These are phyloP conservation scores for Silene noctiflora DNA, from an alignment of 179 eudicot genomes.

Conservation along the genomic window DNA sequence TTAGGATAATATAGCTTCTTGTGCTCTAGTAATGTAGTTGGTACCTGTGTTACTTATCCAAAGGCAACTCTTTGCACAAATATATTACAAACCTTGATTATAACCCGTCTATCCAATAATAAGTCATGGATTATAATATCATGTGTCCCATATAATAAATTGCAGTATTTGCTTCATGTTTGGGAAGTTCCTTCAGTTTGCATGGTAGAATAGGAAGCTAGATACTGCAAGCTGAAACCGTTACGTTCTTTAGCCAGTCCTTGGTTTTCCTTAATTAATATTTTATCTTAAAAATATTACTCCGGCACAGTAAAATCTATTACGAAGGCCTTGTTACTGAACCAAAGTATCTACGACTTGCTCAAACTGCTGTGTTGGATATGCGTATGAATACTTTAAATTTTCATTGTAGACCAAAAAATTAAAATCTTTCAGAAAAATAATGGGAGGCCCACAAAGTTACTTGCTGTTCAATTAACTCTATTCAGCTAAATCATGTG, in stretches of 20 bases:
- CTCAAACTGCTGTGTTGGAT: background rate
- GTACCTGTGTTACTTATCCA: background rate
- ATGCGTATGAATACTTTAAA: background rate
- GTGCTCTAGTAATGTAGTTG: background rate
- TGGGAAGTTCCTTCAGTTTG: background rate
- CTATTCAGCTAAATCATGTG: no score
- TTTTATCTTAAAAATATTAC: background rate
- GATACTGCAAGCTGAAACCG: background rate
- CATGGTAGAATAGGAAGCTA: background rate
- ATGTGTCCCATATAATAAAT: background rate
- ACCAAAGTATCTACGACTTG: background rate
- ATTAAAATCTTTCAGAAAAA: no score
- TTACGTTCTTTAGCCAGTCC: background rate
- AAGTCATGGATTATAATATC: background rate
- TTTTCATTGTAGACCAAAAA: background rate
- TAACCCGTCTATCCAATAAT: background rate
- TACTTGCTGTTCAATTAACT: no score
- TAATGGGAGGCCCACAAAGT: no score
- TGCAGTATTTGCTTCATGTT: background rate
- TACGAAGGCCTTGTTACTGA: background rate
- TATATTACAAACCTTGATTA: background rate
- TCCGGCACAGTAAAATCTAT: background rate
- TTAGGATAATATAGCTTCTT: slow-evolving; percentile 12
- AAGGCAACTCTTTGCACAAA: background rate
- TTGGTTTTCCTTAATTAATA: background rate